A percentile compares a stretch with the other conserved stretches of the same genome.
phyloP scores from a whole-genome alignment of 2,329 filamentous ascomycete species.

The Rutstroemia sp. region DNA sequence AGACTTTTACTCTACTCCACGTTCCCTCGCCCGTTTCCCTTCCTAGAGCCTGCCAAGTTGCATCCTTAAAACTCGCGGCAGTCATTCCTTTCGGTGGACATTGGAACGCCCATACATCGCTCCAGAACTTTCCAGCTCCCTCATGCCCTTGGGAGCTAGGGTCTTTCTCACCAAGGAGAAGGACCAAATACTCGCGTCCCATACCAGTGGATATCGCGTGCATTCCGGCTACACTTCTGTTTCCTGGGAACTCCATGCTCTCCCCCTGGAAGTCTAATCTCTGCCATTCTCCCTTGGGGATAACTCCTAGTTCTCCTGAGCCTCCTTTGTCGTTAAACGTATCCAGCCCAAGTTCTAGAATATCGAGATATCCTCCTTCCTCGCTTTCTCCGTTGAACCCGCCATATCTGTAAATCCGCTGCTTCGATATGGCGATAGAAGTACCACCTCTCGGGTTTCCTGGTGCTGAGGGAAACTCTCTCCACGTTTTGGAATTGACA shows the following conservation, averaged over 20 bases:
- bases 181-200: constrained; percentile 54
- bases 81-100: constrained; percentile 48
- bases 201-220: constrained; percentile 50
- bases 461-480: constrained; percentile 58
- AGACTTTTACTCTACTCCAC: constrained; percentile 49
- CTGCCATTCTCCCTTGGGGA: constrained; percentile 47
- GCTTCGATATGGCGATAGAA: constrained; percentile 55
- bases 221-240: constrained; percentile 47
- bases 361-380: constrained; percentile 64
- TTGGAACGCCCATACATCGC: constrained; percentile 59
- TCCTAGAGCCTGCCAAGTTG: constrained; percentile 46
- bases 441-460: constrained; percentile 59
- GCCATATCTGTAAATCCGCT: constrained; percentile 69
- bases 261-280: constrained; percentile 40
- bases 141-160: constrained; percentile 43
- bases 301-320: constrained; percentile 43
- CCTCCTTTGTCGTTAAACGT: constrained; percentile 44
- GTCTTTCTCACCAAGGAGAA: constrained; percentile 51
- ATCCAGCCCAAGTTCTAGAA: constrained; percentile 51
- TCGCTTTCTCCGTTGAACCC: constrained; percentile 68
- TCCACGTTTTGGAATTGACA: constrained; percentile 57
- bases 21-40: constrained; percentile 48
- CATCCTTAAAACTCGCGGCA: constrained; percentile 46
- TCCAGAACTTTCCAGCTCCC: constrained; percentile 46
- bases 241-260: constrained; percentile 39